phyloP scores from a whole-genome alignment of 257 asterid species.

The Galeopsis tetrahit region DNA sequence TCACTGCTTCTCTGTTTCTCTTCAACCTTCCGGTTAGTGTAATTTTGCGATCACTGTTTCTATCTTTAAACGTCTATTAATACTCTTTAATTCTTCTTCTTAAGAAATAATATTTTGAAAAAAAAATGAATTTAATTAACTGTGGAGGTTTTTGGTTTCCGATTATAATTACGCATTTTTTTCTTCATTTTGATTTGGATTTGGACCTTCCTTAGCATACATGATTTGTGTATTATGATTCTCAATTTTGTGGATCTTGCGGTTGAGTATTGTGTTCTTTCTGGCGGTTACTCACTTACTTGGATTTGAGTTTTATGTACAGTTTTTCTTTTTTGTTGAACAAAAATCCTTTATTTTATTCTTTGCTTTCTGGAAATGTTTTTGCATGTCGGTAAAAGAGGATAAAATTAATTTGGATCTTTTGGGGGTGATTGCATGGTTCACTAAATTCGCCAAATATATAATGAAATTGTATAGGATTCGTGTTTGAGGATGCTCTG shows the following conservation, averaged over 20 bases:
- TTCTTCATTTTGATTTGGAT: neutral
- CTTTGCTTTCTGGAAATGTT: neutral
- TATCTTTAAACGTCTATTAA: neutral
- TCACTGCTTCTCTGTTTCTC: conserved; percentile 25
- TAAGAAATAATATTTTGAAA: neutral
- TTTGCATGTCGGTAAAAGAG: conserved; percentile 15
- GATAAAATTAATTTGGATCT: neutral
- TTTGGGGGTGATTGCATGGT: conserved; percentile 30
- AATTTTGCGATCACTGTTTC: neutral
- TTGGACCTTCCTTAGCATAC: neutral
- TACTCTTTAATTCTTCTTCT: neutral
- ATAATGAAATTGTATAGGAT: conserved; percentile 3
- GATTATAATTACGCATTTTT: conserved; percentile 15
- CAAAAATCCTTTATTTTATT: neutral
- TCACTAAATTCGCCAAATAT: conserved; percentile 10
- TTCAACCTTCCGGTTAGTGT: conserved; percentile 43
- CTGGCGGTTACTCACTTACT: conserved; percentile 21
- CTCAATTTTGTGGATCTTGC: conserved; percentile 16
- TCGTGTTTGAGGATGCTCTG: neutral
- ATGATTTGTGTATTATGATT: conserved; percentile 9
- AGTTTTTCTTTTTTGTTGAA: neutral
- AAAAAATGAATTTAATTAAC: neutral
- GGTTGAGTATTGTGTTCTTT: conserved; percentile 4
- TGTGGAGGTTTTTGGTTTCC: conserved; percentile 31
- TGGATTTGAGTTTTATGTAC: neutral